A percentile compares a stretch with the other conserved stretches of the same genome.
phyloP scores from a whole-genome alignment of 331 rosid genomes.

The Telfairia occidentalis region DNA sequence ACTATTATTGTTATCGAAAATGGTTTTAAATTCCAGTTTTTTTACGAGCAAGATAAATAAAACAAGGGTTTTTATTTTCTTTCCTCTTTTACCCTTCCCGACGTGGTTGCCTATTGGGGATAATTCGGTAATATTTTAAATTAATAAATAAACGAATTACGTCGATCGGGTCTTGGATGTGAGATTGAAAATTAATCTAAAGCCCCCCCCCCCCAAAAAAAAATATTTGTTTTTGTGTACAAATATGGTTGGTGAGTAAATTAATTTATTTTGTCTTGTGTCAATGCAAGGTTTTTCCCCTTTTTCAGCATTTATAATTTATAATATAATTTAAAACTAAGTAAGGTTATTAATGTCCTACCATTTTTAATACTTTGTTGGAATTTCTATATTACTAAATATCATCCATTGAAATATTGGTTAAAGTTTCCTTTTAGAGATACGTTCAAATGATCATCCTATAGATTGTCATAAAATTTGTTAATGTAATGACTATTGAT shows the following conservation, averaged over 20 bases:
- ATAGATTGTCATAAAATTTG: too few relatives aligned
- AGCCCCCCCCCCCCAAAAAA: neutral
- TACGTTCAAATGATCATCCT: too few relatives aligned
- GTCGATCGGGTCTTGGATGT: neutral
- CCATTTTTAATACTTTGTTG: too few relatives aligned
- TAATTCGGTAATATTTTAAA: neutral
- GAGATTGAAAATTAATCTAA: neutral
- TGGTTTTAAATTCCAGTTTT: neutral
- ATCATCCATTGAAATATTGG: too few relatives aligned
- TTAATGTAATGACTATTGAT: too few relatives aligned
- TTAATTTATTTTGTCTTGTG: neutral
- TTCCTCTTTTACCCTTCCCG: neutral
- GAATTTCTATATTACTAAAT: too few relatives aligned
- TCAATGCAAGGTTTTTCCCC: too few relatives aligned
- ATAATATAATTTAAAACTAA: too few relatives aligned
- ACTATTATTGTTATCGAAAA: neutral
- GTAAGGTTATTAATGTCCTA: too few relatives aligned
- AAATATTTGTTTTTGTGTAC: neutral
- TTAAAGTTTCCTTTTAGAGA: too few relatives aligned
- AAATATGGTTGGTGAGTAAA: neutral
- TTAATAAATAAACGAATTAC: neutral
- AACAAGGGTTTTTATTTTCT: neutral
- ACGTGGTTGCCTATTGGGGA: neutral
- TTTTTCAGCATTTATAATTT: too few relatives aligned
- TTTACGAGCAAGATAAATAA: neutral